Evolutionary conservation across 768 basidiomycete species (phyloP), one percentile per base, ranked within the genome.

Genomic region (Pleurotus pulmonarius): DNA sequence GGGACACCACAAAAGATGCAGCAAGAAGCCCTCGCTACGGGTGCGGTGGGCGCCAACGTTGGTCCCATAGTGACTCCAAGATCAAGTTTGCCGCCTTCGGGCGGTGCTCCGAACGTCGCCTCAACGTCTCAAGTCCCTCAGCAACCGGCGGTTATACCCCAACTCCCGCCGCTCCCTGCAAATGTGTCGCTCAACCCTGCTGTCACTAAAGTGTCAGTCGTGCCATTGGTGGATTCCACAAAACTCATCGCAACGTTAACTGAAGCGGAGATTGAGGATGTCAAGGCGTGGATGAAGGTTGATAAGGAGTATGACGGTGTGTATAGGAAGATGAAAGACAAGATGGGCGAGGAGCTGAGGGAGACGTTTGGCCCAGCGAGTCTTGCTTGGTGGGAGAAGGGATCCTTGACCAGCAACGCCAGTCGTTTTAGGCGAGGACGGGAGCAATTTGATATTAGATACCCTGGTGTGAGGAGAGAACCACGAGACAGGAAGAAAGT

Each of bases 381-480:
- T 54, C 64, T 73, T 5, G 75, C 74, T 61, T 89, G 87, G 86
- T 87, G 83, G 78, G 86, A 88, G 70, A 82, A 81, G 65, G 83
- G 80, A 61, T 51, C 55, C 64, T 59, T 74, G 70, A 64, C 65
- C 66, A 49, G 69, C 63, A 64, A 67, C 58, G 49, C 69, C 65
- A 76, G 73, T 61, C 61, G 74, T 68, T 67, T 73, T 67, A 57
- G 74, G 59, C 69, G 73, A 58, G 73, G 70, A 60, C 73, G 70
- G 64, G 74, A 80, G 63, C 67, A 66, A 46, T 83, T 90, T 64
- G 80, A 83, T 57, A 77, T 80, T n/a, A 65, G 70, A 55, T 75
- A 80, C 73, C 72, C 78, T 44, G 60, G 71, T 64, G 60, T 60
- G 55, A 61, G 67, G 62, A 73, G 70, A 67, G 70, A 75, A 39